Conservation (phyloP, 495 filamentous ascomycete genomes). For the Penicillium argentinense region DNA sequence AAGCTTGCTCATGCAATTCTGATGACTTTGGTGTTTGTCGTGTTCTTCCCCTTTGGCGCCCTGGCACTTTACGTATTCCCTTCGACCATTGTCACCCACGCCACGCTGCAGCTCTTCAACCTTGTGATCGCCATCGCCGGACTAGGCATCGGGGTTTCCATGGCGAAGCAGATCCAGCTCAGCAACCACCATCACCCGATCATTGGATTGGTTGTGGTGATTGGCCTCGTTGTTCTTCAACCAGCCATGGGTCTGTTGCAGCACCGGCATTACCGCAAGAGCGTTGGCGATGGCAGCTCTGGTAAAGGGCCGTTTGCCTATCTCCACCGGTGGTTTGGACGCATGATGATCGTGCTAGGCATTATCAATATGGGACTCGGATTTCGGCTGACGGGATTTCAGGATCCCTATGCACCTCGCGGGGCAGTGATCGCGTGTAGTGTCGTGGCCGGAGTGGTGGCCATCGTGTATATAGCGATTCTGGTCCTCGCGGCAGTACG, state of each 20-base stretch:
- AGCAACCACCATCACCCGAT: conserved; percentile 36
- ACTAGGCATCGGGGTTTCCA: conserved; percentile 59
- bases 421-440: conserved; percentile 57
- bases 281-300: conserved; percentile 13
- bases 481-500: neutral
- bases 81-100: conserved; percentile 50
- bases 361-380: conserved; percentile 73
- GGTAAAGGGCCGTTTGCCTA: conserved; percentile 54
- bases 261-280: conserved; percentile 50
- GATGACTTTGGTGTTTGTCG: conserved; percentile 39
- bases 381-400: conserved; percentile 45
- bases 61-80: conserved; percentile 45
- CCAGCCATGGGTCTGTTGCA: conserved; percentile 66
- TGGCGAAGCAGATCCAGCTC: conserved; percentile 29
- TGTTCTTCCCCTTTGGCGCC: conserved; percentile 52
- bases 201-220: conserved; percentile 59
- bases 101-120: conserved; percentile 54
- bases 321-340: conserved; percentile 70
- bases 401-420: conserved; percentile 12
- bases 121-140: conserved; percentile 58
- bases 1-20: conserved; percentile 42
- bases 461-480: conserved; percentile 37
- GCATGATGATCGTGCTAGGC: conserved; percentile 58
- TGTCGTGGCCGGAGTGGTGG: conserved; percentile 57
- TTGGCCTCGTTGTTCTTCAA: conserved; percentile 58